These are phyloP conservation scores for Excoecaria cochinchinensis DNA, from an alignment of 345 rosid genomes.

Conservation along the genomic window DNA sequence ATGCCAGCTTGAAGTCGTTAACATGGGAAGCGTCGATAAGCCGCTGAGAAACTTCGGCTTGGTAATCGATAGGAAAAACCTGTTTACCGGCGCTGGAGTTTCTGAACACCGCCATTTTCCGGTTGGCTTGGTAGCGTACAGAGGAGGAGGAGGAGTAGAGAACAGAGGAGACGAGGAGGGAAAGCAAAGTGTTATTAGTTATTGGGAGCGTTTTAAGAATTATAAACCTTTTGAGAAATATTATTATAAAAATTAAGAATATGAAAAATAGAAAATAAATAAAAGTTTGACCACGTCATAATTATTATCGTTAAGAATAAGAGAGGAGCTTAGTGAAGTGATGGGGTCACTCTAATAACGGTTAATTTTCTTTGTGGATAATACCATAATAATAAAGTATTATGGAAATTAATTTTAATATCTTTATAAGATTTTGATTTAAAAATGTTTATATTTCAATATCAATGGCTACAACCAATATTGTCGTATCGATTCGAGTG, in stretches of 20 bases:
- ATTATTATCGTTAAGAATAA: neutral
- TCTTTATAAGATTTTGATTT: too few species aligned
- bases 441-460: too few species aligned
- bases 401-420: too few species aligned
- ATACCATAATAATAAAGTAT: too few species aligned
- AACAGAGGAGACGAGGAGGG: neutral
- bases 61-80: conserved; percentile 19
- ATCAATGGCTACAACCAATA: too few species aligned
- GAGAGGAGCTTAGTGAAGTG: conserved; percentile 6
- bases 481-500: too few species aligned
- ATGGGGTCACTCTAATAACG: neutral
- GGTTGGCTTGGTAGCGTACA: too few species aligned
- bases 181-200: neutral
- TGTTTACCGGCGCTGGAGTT: conserved; percentile 18
- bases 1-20: conserved; percentile 23
- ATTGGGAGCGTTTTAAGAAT: conserved; percentile 2
- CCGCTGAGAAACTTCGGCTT: conserved; percentile 20
- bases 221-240: neutral
- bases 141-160: neutral
- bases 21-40: conserved; percentile 23
- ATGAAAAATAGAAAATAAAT: neutral
- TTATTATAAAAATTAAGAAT: neutral
- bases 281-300: neutral
- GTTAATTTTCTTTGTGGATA: too few species aligned
- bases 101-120: conserved; percentile 14